Base-by-base conservation (phyloP, 2,329 filamentous ascomycete species). In the Alternaria sp. region DNA sequence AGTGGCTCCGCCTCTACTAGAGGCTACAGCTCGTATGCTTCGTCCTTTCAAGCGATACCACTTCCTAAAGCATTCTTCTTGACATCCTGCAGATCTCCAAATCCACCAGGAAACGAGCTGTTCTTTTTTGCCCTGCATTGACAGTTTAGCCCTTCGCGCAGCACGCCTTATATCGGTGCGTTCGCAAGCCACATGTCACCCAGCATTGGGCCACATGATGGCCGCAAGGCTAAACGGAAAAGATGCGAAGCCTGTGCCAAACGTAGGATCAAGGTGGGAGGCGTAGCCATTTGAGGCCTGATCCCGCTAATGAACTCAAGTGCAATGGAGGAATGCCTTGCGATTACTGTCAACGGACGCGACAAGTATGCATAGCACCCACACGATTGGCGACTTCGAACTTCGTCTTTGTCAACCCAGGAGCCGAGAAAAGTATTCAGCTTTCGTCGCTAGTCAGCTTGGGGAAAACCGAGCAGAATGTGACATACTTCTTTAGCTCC, bases 181-280 rank as follows among this genome's bases (percentile, higher is more conserved):
- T 14, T 31, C 24, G 39, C 11, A 44, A 24, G 37, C 37, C 53
- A 29, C 24, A 69, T 68, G 67, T 40, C 59, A 14, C 51, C 53
- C 28, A 52, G 48, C 21, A 62, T 67, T n/a, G 71, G 71, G 24
- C 71, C 71, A 24, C 66, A 63, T 14, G 71, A 73, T 56, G 71
- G 71, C 29, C 71, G 71, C n/a, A 71, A 66, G 53, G 64, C 68
- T 4, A 62, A 66, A 31, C 66, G 64, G 29, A 72, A 68, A 53
- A 63, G 71, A 13, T 73, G 71, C 46, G 59, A 67, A 57, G 55
- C 62, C 11, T 73, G 71, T 51, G 55, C 63, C 14, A 68, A 69
- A 56, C 68, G 68, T n/a, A 66, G 62, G 36, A 71, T 71, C 44
- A 73, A 68, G 54, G 71, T 63, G 60, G 49, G 58, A 39, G 13